Evolutionary conservation across 371 early-diverging fungal species (phyloP), one percentile per base, ranked within the genome.

Genomic region (Mortierella sp.): DNA sequence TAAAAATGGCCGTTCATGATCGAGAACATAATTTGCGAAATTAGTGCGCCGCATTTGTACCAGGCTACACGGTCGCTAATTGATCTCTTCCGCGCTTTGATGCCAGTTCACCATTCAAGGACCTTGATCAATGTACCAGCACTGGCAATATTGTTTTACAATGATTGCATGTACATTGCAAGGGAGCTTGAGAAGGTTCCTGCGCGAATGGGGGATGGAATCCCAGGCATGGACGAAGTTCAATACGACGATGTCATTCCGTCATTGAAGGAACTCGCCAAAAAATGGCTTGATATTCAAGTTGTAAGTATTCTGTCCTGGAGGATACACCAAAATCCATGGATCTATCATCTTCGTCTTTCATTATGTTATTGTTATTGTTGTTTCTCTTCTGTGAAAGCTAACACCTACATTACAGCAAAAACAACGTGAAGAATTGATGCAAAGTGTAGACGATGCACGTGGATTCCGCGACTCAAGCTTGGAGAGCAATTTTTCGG

Each of bases 81-180:
- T 19, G 82, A 81, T 57, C 75, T 81, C 7, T 81, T 66, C 55
- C 71, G 72, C 3, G 72, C 64, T 12, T 37, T 81, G 60, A 75
- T 69, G 72, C 82, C 82, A 13, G 72, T 81, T 5, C 66, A 81
- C 49, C 82, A 81, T 42, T 66, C 68, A 4, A 71, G 75, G 54
- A 66, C 82, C 2, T 66, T 81, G 12, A 53, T 57, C 0, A 61
- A 68, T 7, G 72, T 86, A n/a, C 89, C 92, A 19, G 88, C 90
- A 5, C 67, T 87, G 28, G 76, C 89, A 0, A 86, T 93, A 60
- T 77, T 92, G 13, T 92, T 93, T 64, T 82, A 89, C 58, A 94
- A 93, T 43, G 94, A 94, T 68, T 94, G 94, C 64, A 83, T 88
- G 73, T 93, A 89, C 81, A 75, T 93, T 10, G 87, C 92, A 9